A percentile compares a stretch with the other conserved stretches of the same genome.
Evolutionary conservation across 1,139 yeast species (phyloP).

Genomic region (Wickerhamiella pararugosa): DNA sequence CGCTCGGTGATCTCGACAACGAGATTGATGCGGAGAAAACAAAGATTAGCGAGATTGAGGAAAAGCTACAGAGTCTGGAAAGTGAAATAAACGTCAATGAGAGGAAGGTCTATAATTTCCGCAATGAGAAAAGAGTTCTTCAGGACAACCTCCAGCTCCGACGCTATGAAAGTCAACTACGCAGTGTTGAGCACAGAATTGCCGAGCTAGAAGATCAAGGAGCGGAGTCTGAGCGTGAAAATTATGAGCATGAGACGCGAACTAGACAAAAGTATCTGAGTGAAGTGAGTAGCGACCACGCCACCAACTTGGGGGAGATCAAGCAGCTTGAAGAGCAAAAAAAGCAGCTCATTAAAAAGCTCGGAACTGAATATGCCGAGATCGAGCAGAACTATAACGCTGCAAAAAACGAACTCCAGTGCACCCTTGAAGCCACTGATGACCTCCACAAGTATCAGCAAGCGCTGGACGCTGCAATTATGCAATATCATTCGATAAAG

Average conservation of each 20-base stretch:
- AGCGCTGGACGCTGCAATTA: slow-evolving; percentile 83
- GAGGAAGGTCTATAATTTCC: slow-evolving; percentile 33
- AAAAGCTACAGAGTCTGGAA: too few species aligned
- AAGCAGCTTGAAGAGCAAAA: slow-evolving; percentile 71
- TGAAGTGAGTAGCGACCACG: slow-evolving; percentile 47
- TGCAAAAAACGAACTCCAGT: slow-evolving; percentile 65
- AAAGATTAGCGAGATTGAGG: background rate
- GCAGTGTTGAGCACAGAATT: slow-evolving; percentile 26
- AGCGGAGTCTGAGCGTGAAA: slow-evolving; percentile 50
- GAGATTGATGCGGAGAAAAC: too few species aligned
- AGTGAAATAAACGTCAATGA: slow-evolving; percentile 19
- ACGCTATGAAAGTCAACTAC: slow-evolving; percentile 27
- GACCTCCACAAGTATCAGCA: slow-evolving; percentile 72
- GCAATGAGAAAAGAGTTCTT: slow-evolving; percentile 37
- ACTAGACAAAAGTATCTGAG: slow-evolving; percentile 42
- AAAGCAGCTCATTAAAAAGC: slow-evolving; percentile 36
- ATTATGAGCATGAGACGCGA: slow-evolving; percentile 46
- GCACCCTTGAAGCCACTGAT: slow-evolving; percentile 64
- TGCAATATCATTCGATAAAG: slow-evolving; percentile 80
- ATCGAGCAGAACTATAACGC: slow-evolving; percentile 48
- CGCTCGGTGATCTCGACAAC: too few species aligned
- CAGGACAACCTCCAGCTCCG: slow-evolving; percentile 41
- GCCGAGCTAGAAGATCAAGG: slow-evolving; percentile 35
- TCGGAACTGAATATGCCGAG: slow-evolving; percentile 54
- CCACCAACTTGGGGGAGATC: slow-evolving; percentile 73